Conservation (phyloP, 2,329 filamentous ascomycete species). For the Ophiocordyceps australis region DNA sequence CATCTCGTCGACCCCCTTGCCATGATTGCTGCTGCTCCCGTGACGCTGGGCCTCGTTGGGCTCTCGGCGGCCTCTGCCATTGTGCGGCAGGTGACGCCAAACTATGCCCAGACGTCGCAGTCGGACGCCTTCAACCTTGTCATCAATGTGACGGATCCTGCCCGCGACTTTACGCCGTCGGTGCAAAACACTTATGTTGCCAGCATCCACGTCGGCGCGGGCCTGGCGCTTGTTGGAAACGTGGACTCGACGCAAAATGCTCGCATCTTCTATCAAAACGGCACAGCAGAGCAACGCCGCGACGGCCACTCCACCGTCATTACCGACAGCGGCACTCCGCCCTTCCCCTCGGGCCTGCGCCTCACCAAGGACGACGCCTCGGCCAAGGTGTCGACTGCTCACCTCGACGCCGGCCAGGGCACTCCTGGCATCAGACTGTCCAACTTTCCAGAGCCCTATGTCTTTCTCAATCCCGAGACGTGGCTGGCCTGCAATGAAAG, state of each 20-base stretch:
- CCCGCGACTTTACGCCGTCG: slow-evolving; percentile 14
- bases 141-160: slow-evolving; percentile 20
- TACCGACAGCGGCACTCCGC: slow-evolving; percentile 18
- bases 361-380: slow-evolving; percentile 9
- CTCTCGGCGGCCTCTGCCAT: slow-evolving; percentile 6
- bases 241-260: slow-evolving; percentile 8
- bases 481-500: slow-evolving; percentile 22
- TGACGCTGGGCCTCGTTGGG: slow-evolving; percentile 5
- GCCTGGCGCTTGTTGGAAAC: slow-evolving; percentile 17
- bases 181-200: slow-evolving; percentile 18
- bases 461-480: slow-evolving; percentile 11
- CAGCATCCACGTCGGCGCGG: slow-evolving; percentile 21
- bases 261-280: slow-evolving; percentile 27
- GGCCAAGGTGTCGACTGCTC: slow-evolving; percentile 8
- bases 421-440: slow-evolving; percentile 13
- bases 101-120: slow-evolving; percentile 3
- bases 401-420: slow-evolving; percentile 12
- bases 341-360: slow-evolving; percentile 16
- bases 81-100: slow-evolving; percentile 1
- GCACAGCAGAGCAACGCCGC: slow-evolving; percentile 15
- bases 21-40: slow-evolving; percentile 4
- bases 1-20: too few relatives aligned
- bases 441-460: slow-evolving; percentile 11
- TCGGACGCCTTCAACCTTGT: slow-evolving; percentile 17
- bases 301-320: slow-evolving; percentile 12